Evolutionary conservation across 78 protist genomes (phyloP).

Genomic region (Chrysochromulina parva): DNA sequence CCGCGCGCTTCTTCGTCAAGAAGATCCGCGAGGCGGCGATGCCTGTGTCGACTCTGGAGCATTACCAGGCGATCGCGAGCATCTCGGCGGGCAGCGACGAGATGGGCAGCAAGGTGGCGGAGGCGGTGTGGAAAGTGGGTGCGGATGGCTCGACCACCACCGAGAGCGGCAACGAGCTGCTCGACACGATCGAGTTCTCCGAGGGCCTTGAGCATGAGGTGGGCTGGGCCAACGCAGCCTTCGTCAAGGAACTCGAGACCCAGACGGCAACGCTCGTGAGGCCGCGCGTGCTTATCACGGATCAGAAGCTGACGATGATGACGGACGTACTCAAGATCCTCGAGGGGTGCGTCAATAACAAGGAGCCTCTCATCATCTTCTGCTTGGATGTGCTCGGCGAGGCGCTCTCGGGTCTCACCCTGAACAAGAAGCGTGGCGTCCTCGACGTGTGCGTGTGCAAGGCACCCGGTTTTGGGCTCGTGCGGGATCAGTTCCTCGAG

Average conservation of each 20-base stretch:
- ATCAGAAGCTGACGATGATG: neutral
- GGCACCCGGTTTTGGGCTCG: conserved; percentile 47
- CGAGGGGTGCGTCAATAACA: neutral
- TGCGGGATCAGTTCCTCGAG: conserved; percentile 13
- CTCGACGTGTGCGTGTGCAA: conserved; percentile 13
- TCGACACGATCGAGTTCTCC: neutral
- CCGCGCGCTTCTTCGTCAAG: neutral
- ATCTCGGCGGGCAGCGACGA: neutral
- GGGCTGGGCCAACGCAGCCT: neutral
- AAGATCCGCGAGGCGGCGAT: neutral
- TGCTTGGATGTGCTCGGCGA: conserved; percentile 6
- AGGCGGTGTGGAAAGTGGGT: neutral
- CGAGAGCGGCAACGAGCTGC: neutral
- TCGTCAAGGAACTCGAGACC: neutral
- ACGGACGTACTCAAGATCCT: neutral
- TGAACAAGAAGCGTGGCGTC: conserved; percentile 29
- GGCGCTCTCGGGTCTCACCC: conserved; percentile 29
- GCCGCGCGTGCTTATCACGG: neutral
- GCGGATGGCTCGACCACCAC: neutral
- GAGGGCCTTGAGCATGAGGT: conserved; percentile 32
- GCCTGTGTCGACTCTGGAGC: neutral
- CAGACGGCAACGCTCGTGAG: neutral
- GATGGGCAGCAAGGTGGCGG: neutral
- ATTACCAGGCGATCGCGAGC: neutral
- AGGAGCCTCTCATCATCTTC: conserved; percentile 36